Conservation (phyloP, 768 basidiomycete species). For the Rossbeevera mucosa region DNA sequence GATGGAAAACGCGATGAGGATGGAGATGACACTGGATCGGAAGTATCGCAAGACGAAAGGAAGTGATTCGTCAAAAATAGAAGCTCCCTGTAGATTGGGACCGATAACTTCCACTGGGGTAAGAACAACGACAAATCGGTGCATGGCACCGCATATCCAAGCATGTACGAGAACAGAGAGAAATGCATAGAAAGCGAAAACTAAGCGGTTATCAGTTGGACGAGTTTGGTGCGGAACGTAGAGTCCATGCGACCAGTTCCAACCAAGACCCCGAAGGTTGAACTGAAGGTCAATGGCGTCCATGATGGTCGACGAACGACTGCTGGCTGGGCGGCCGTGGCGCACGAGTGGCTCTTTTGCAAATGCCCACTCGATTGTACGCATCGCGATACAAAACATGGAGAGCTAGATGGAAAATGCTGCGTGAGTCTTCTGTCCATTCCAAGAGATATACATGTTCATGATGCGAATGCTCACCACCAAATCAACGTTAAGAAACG, state of each 20-base stretch:
- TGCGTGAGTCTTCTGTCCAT: neutral
- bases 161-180: conserved; percentile 33
- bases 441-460: neutral
- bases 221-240: conserved; percentile 36
- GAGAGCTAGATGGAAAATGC: conserved; percentile 1
- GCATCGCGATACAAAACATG: conserved; percentile 11
- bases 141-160: conserved; percentile 41
- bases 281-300: conserved; percentile 49
- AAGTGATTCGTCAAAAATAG: conserved; percentile 33
- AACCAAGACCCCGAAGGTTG: conserved; percentile 55
- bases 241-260: conserved; percentile 48
- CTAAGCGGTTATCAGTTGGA: conserved; percentile 31
- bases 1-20: conserved; percentile 40
- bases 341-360: conserved; percentile 12
- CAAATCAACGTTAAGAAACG: conserved; percentile 7
- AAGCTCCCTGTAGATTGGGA: conserved; percentile 13
- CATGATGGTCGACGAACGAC: conserved; percentile 1
- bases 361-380: conserved; percentile 18
- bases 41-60: conserved; percentile 23
- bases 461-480: conserved; percentile 6
- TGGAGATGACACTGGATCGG: conserved; percentile 42
- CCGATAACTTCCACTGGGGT: conserved; percentile 33
- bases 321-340: conserved; percentile 3
- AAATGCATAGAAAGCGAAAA: conserved; percentile 37
- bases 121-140: conserved; percentile 44